Conservation (phyloP, 495 filamentous ascomycete species). For the Aspergillus homomorphus region DNA sequence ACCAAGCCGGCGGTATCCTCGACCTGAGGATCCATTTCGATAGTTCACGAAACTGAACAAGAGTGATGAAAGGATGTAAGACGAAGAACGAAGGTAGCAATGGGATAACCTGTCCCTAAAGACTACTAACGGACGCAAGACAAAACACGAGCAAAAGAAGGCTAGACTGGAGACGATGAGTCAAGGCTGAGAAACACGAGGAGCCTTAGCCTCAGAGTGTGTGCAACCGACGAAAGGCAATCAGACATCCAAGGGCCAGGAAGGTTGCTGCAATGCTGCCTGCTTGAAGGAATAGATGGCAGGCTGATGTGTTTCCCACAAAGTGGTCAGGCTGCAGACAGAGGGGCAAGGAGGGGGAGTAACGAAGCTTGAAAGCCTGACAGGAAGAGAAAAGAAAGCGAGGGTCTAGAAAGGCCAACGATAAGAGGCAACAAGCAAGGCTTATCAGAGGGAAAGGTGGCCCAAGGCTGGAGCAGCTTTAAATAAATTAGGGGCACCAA, state of each 20-base stretch:
- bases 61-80: constrained; percentile 4
- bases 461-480: neutral
- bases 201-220: constrained; percentile 2
- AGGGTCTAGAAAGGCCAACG: constrained; percentile 23
- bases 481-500: neutral
- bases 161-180: constrained; percentile 8
- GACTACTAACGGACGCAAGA: neutral
- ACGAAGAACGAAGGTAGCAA: constrained; percentile 4
- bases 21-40: constrained; percentile 28
- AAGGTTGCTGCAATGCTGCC: neutral
- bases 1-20: constrained; percentile 13
- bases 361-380: neutral
- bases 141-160: neutral
- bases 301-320: neutral
- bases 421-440: constrained; percentile 13
- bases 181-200: constrained; percentile 9
- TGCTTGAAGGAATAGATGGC: neutral
- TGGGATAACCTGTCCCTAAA: neutral
- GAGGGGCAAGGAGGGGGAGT: neutral
- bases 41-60: neutral
- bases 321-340: neutral
- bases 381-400: constrained; percentile 10
- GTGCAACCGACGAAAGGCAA: neutral
- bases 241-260: neutral
- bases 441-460: constrained; percentile 25